Evolutionary conservation across 1,139 yeast genomes (phyloP), one percentile per base, ranked within the genome.

Genomic region (Saccharomyces uvarum): DNA sequence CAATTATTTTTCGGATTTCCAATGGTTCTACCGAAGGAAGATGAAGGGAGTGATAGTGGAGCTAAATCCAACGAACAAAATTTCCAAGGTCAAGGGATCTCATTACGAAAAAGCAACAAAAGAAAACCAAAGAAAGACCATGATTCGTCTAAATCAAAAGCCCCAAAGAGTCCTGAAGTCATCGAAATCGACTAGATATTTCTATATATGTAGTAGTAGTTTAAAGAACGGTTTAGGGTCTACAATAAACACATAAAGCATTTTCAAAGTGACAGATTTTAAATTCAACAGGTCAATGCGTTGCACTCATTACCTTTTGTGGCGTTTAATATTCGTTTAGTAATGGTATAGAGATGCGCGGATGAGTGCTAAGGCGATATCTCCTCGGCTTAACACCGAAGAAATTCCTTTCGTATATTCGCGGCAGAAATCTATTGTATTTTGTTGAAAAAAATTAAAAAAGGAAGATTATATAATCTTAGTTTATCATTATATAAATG

Each of bases 1-100:
- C 95, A 89, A 68, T 75, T 93, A 19, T 93, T 93, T 68, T 91
- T 95, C 70, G 99, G 99, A 0, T 93, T 85, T 69, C 97, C 98
- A 0, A 81, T 88, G 3, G 80, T 83, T 3, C 84, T 90, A n/a
- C 86, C 90, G 8, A 78, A 77, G 19, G 78, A 76, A 13, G 81
- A 75, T 49, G 73, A 67, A 6, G 75, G 67, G 8, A 70, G 69
- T n/a, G 75, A 72, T 13, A 67, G 67, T 11, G 75, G 74, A 38
- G 68, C 69, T 11, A 61, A 64, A 32, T 60, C 65, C 2, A 60
- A 63, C 7, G 59, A 58, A 9, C 59, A 63, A 50, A 62, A 70
- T 55, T 88, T 86, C 61, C 61, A 63, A 4, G 93, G 93, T 0
- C 74, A 77, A 54, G 95, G 95, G 0, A 85, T 84, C 65, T 79